Evolutionary conservation across 805 yeast species (phyloP).

Genomic region (Starmerella tilneyi): DNA sequence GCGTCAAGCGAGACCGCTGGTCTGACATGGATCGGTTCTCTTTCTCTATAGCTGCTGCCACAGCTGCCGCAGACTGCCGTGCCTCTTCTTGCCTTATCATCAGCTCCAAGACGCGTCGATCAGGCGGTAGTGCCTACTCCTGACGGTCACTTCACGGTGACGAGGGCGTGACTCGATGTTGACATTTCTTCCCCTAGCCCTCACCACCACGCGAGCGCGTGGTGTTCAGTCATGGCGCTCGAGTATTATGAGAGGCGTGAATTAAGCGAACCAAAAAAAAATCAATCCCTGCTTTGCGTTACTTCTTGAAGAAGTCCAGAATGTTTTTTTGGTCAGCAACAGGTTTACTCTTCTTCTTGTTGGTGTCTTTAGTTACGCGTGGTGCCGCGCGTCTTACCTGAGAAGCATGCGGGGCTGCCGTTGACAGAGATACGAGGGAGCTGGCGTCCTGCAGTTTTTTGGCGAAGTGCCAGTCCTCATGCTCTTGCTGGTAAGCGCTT

Average conservation of each 20-base stretch:
- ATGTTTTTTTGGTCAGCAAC: constrained; percentile 14
- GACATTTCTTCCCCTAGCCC: background rate
- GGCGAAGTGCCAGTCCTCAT: constrained; percentile 37
- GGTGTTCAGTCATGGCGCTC: too few relatives aligned
- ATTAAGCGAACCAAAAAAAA: background rate
- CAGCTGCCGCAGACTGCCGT: background rate
- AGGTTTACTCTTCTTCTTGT: background rate
- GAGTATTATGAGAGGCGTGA: too few relatives aligned
- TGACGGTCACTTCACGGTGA: too few relatives aligned
- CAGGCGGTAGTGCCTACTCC: too few relatives aligned
- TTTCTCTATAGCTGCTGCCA: constrained; percentile 1
- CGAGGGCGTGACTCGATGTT: too few relatives aligned
- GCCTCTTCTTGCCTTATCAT: background rate
- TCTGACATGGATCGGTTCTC: constrained; percentile 5
- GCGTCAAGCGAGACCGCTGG: constrained; percentile 1
- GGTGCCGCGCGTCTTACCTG: background rate
- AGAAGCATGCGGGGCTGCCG: background rate
- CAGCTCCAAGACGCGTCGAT: background rate
- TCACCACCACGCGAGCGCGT: background rate
- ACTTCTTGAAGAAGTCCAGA: constrained; percentile 15
- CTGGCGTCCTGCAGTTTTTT: constrained; percentile 23
- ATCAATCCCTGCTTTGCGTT: too few relatives aligned
- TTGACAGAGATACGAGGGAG: background rate
- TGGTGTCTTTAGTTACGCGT: background rate
- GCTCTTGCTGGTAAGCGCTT: constrained; percentile 27